Percentiles rank a stretch among this genome's conserved stretches.
Conservation (phyloP, 768 basidiomycete genomes). For the Hysterangium stoloniferum region DNA sequence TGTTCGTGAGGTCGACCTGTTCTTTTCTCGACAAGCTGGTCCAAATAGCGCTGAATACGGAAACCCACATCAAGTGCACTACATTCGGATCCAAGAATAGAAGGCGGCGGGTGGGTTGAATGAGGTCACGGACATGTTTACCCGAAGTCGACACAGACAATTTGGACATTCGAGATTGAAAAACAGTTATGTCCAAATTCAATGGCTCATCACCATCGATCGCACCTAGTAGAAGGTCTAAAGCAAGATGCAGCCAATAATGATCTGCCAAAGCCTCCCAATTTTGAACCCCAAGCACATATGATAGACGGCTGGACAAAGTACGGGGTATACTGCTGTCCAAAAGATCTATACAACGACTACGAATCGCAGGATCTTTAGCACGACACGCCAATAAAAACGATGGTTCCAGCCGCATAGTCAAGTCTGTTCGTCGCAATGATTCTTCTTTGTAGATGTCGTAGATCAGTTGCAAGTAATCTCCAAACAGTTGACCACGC, state of each 20-base stretch:
- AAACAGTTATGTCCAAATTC: constrained; percentile 31
- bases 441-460: constrained; percentile 88
- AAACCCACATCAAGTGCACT: constrained; percentile 81
- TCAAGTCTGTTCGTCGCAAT: constrained; percentile 87
- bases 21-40: constrained; percentile 76
- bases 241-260: constrained; percentile 89
- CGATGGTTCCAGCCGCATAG: constrained; percentile 84
- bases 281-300: constrained; percentile 86
- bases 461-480: constrained; percentile 83
- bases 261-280: constrained; percentile 92
- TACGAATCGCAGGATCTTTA: constrained; percentile 68
- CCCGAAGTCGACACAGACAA: constrained; percentile 33
- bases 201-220: constrained; percentile 37
- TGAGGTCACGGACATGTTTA: constrained; percentile 40
- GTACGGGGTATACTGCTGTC: constrained; percentile 84
- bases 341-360: constrained; percentile 82
- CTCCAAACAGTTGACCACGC: constrained; percentile 75
- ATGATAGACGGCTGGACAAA: constrained; percentile 73
- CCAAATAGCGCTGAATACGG: constrained; percentile 84
- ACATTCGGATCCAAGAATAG: constrained; percentile 70
- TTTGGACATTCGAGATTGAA: constrained; percentile 23
- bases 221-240: constrained; percentile 84
- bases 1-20: constrained; percentile 81
- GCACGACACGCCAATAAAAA: constrained; percentile 90
- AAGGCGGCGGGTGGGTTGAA: constrained; percentile 76